Conservation (phyloP, 768 basidiomycete genomes). For the Antrodiella citrinella region DNA sequence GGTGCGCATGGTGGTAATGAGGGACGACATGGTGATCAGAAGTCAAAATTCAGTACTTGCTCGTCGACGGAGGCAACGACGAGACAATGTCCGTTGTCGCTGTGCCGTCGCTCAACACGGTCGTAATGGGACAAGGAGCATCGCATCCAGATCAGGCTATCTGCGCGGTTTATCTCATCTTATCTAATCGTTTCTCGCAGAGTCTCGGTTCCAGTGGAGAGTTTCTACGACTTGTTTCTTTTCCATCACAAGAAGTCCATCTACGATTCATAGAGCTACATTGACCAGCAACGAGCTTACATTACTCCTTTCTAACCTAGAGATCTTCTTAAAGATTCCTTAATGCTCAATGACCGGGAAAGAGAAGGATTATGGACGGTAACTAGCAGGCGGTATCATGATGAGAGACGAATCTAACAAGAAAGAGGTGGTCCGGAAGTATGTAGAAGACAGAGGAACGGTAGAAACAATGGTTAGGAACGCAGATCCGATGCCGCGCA, state of each 20-base stretch:
- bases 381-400: not conserved
- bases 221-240: too few species aligned
- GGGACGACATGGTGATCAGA: conserved; percentile 32
- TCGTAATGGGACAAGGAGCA: not conserved
- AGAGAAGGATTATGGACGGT: not conserved
- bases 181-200: not conserved
- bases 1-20: conserved; percentile 36
- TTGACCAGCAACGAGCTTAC: not conserved
- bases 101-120: not conserved
- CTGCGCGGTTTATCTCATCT: not conserved
- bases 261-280: too few species aligned
- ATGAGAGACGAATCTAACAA: not conserved
- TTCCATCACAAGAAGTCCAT: too few species aligned
- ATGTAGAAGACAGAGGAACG: too few species aligned
- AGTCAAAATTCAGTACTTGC: too few species aligned
- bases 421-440: not conserved
- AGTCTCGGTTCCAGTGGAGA: too few species aligned
- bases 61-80: not conserved
- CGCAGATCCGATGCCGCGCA: too few species aligned
- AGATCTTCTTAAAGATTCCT: not conserved
- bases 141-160: not conserved
- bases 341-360: not conserved
- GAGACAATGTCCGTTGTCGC: not conserved
- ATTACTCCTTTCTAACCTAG: not conserved
- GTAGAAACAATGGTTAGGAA: too few species aligned